Evolutionary conservation across 208 protist species (phyloP).

Genomic region (Acanthamoeba lenticulata): DNA sequence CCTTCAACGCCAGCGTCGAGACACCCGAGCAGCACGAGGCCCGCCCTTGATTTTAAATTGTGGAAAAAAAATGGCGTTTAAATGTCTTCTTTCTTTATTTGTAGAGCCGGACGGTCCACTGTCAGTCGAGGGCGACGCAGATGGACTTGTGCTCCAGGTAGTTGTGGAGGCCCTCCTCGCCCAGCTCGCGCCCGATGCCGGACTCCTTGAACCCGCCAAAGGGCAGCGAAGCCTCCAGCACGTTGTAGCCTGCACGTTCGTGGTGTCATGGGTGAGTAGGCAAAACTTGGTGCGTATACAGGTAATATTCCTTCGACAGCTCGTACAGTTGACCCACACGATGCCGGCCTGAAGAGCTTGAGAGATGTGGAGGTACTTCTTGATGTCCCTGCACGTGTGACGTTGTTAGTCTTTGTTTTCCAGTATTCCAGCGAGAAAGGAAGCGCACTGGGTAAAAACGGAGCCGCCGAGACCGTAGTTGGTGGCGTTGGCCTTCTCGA

Average conservation of each 20-base stretch:
- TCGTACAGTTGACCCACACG: conserved; percentile 50
- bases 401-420: background rate
- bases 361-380: background rate
- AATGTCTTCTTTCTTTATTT: too few species aligned
- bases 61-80: too few species aligned
- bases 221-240: background rate
- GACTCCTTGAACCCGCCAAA: conserved; percentile 39
- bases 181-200: conserved; percentile 36
- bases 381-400: background rate
- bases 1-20: background rate
- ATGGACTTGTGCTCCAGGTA: conserved; percentile 28
- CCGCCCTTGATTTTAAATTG: too few species aligned
- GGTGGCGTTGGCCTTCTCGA: conserved; percentile 91
- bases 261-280: background rate
- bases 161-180: conserved; percentile 6
- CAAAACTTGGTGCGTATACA: background rate
- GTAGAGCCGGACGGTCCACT: too few species aligned
- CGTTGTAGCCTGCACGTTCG: background rate
- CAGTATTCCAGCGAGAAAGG: background rate
- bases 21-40: too few species aligned
- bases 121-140: background rate
- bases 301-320: background rate
- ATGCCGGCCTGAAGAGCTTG: background rate
- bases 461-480: conserved; percentile 90
- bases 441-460: conserved; percentile 86